phyloP scores from a whole-genome alignment of 768 basidiomycete species.

The Coprinellus micaceus region DNA sequence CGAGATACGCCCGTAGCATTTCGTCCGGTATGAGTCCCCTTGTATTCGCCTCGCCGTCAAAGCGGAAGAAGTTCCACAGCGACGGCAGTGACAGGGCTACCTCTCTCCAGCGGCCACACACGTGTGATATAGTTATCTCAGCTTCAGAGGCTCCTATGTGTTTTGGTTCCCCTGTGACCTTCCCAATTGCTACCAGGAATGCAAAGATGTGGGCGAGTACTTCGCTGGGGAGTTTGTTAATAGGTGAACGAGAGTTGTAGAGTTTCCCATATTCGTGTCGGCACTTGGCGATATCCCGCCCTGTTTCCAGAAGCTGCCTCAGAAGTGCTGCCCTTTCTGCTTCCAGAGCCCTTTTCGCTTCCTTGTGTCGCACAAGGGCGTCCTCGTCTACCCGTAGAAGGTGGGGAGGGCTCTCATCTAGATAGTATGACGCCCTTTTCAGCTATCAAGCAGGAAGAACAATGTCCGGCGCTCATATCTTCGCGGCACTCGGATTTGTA shows the following conservation, averaged over 20 bases:
- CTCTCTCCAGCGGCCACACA: background rate
- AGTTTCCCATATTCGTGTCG: background rate
- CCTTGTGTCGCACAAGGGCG: too few species aligned
- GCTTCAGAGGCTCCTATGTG: background rate
- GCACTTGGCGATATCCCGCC: background rate
- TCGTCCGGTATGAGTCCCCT: too few species aligned
- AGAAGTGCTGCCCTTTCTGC: background rate
- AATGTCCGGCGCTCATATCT: too few species aligned
- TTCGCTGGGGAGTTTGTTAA: background rate
- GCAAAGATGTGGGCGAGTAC: background rate
- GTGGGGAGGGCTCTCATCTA: too few species aligned
- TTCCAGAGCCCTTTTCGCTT: background rate
- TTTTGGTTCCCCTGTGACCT: background rate
- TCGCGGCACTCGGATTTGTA: too few species aligned
- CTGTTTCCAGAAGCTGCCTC: background rate
- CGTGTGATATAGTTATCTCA: constrained; percentile 3
- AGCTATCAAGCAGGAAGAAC: too few species aligned
- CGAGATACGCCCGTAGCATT: too few species aligned
- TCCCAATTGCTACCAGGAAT: too few species aligned
- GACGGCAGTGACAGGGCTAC: background rate
- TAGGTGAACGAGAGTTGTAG: background rate
- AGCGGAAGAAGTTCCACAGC: background rate
- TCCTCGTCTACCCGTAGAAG: too few species aligned
- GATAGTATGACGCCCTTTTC: too few species aligned
- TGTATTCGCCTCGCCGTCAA: constrained; percentile 11